These are phyloP conservation scores for Letharia columbiana DNA, from an alignment of 495 filamentous ascomycete genomes.

Conservation along the genomic window DNA sequence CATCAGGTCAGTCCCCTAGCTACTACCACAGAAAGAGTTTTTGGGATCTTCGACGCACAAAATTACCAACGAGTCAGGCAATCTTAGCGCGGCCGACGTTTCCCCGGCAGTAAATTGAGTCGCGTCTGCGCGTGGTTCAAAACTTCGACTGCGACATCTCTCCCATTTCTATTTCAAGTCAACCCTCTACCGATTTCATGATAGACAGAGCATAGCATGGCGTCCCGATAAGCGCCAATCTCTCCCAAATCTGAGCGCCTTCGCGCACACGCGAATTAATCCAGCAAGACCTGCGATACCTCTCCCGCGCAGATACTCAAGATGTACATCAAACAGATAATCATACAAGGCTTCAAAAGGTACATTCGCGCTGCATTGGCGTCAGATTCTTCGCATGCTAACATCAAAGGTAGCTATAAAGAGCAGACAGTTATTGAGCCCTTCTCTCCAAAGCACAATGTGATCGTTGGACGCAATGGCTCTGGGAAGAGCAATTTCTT, in stretches of 20 bases:
- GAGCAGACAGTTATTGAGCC: slow-evolving; percentile 98
- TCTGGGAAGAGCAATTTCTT: slow-evolving; percentile 99
- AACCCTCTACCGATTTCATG: not conserved
- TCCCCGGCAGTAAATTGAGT: not conserved
- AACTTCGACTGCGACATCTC: not conserved
- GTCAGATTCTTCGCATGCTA: not conserved
- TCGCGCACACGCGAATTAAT: not conserved
- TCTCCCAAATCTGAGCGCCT: not conserved
- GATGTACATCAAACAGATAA: slow-evolving; percentile 99
- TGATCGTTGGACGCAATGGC: slow-evolving; percentile 98
- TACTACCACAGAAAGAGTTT: not conserved
- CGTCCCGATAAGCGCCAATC: not conserved
- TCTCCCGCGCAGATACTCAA: not conserved
- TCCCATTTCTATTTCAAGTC: not conserved
- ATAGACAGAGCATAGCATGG: not conserved
- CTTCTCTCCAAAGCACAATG: slow-evolving; percentile 96
- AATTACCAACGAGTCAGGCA: not conserved
- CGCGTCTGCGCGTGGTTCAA: slow-evolving; percentile 7
- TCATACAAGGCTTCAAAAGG: slow-evolving; percentile 99
- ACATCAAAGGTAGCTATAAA: slow-evolving; percentile 65
- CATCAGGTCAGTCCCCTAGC: slow-evolving; percentile 16
- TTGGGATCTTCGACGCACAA: not conserved
- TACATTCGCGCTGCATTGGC: slow-evolving; percentile 32
- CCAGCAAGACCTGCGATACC: not conserved
- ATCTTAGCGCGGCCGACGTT: not conserved